These are phyloP conservation scores for Fraxinus pennsylvanica DNA, from an alignment of 257 asterid species.

Conservation along the genomic window DNA sequence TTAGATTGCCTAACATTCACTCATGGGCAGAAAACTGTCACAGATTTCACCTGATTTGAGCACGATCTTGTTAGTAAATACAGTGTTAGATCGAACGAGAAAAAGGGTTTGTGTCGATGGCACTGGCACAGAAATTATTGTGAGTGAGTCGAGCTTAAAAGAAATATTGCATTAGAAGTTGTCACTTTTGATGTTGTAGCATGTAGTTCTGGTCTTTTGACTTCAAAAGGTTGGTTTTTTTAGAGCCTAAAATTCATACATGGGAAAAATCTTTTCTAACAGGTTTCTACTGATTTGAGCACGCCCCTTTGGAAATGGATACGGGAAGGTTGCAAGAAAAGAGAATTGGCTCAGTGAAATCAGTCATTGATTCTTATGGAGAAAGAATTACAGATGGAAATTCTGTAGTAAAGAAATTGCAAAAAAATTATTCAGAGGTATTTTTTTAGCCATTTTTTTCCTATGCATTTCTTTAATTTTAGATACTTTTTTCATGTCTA, in stretches of 20 bases:
- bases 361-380: constrained; percentile 41
- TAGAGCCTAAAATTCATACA: not conserved
- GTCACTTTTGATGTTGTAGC: too few relatives aligned
- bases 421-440: constrained; percentile 50
- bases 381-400: constrained; percentile 37
- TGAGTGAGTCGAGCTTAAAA: not conserved
- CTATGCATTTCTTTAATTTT: too few relatives aligned
- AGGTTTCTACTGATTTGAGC: not conserved
- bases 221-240: too few relatives aligned
- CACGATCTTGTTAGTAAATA: not conserved
- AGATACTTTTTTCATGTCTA: not conserved
- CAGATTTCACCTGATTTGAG: too few relatives aligned
- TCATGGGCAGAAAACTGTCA: too few relatives aligned
- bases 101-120: not conserved
- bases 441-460: not conserved
- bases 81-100: not conserved
- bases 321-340: constrained; percentile 30
- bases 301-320: constrained; percentile 21
- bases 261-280: not conserved
- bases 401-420: constrained; percentile 35
- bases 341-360: constrained; percentile 46
- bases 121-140: not conserved
- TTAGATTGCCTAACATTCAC: too few relatives aligned
- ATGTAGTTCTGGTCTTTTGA: not conserved
- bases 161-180: too few relatives aligned